These are phyloP conservation scores for Hapsidospora chrysogenum DNA, from an alignment of 495 filamentous ascomycete genomes.

Conservation along the genomic window DNA sequence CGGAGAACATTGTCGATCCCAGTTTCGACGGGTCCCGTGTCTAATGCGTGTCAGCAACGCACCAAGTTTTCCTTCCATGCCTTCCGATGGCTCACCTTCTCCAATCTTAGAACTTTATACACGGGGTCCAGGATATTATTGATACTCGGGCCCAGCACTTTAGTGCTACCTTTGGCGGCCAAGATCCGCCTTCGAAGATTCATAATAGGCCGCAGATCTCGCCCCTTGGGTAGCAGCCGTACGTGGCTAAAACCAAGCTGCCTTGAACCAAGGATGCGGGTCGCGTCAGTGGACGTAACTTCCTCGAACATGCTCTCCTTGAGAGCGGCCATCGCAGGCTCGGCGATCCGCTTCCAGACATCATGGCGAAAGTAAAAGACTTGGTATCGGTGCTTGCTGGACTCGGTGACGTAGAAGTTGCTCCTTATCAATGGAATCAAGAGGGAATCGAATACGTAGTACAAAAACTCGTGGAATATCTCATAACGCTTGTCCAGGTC, in stretches of 20 bases:
- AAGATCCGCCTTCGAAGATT: conserved; percentile 56
- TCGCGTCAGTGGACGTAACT: conserved; percentile 39
- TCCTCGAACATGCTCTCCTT: conserved; percentile 70
- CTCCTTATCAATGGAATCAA: conserved; percentile 72
- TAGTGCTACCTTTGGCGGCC: conserved; percentile 12
- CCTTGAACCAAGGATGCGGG: conserved; percentile 39
- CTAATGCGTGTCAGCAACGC: conserved; percentile 4
- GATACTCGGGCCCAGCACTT: conserved; percentile 51
- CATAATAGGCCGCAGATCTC: conserved; percentile 58
- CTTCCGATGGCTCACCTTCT: conserved; percentile 35
- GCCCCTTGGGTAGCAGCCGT: conserved; percentile 61
- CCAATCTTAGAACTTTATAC: conserved; percentile 58
- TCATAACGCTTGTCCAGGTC: conserved; percentile 65
- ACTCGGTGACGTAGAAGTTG: conserved; percentile 92
- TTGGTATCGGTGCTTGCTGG: conserved; percentile 58
- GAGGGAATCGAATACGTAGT: conserved; percentile 84
- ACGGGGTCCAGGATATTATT: conserved; percentile 66
- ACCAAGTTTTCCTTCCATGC: not conserved
- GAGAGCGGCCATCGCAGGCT: conserved; percentile 51
- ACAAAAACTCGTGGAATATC: conserved; percentile 69
- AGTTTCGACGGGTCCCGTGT: conserved; percentile 34
- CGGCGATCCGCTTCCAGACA: conserved; percentile 61
- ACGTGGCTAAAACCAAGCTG: conserved; percentile 61
- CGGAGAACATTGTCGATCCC: conserved; percentile 63
- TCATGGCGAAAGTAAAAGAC: conserved; percentile 94